Conservation (phyloP, 441 rosid genomes). For the Eruca vesicaria region DNA sequence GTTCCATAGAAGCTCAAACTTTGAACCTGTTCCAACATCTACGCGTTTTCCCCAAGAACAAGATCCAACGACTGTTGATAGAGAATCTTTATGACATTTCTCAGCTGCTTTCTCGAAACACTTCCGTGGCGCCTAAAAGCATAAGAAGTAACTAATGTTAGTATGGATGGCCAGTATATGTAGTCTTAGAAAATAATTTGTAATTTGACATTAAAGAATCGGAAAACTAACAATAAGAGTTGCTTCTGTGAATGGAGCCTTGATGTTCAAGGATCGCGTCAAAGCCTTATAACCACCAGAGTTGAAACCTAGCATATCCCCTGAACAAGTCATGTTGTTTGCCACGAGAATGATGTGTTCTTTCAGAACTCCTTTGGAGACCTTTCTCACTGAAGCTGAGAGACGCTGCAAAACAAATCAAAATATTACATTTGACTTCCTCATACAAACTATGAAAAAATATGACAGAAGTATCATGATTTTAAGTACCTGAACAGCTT, state of each 20-base stretch:
- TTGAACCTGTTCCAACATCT: constrained; percentile 91
- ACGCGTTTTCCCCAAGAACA: constrained; percentile 96
- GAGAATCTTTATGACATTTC: constrained; percentile 72
- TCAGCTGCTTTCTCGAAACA: constrained; percentile 97
- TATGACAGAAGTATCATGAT: constrained; percentile 4
- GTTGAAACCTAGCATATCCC: constrained; percentile 86
- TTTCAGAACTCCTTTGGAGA: constrained; percentile 81
- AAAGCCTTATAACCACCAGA: constrained; percentile 83
- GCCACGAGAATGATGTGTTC: constrained; percentile 92
- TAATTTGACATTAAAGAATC: constrained; percentile 12
- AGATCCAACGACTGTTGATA: constrained; percentile 82
- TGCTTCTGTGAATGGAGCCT: constrained; percentile 97
- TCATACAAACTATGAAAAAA: constrained; percentile 1
- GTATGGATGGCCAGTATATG: constrained; percentile 9
- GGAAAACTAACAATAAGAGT: constrained; percentile 70
- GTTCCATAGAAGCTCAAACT: constrained; percentile 82
- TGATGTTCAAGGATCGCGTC: constrained; percentile 67
- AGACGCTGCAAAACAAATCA: constrained; percentile 68
- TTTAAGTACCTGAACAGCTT: constrained; percentile 72
- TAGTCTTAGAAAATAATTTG: constrained; percentile 13
- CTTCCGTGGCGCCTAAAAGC: constrained; percentile 71
- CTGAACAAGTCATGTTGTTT: constrained; percentile 89
- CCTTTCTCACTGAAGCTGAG: constrained; percentile 76
- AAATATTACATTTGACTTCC: constrained; percentile 17
- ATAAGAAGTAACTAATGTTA: constrained; percentile 13